A percentile compares a stretch with the other conserved stretches of the same genome.
Conservation (phyloP, 2,329 filamentous ascomycete species). For the Epichloe sibirici region DNA sequence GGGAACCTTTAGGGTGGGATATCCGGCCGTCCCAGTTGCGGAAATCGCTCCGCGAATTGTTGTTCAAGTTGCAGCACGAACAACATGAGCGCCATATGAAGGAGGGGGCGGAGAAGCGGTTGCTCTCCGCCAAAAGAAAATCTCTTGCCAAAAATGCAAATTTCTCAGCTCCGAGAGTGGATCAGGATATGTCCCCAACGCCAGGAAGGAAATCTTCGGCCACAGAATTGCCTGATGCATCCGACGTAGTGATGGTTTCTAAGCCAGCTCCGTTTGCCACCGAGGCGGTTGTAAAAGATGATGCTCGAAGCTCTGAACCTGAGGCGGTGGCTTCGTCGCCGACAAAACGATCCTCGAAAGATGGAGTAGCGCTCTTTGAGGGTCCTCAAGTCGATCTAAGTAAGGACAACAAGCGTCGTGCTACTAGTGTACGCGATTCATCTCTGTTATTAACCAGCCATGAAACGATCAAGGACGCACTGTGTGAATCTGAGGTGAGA, state of each 20-base stretch:
- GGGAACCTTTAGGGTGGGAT: constrained; percentile 36
- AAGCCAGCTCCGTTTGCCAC: neutral
- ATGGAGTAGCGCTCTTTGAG: constrained; percentile 9
- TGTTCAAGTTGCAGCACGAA: constrained; percentile 49
- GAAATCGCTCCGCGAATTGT: constrained; percentile 48
- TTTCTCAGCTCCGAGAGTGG: neutral
- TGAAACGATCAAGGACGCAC: neutral
- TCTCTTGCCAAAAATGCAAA: neutral
- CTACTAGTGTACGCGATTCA: neutral
- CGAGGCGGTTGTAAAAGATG: too few species aligned
- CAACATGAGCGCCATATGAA: constrained; percentile 35
- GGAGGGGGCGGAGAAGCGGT: constrained; percentile 22
- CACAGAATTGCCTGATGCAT: neutral
- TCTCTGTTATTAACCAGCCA: neutral
- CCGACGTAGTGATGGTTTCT: neutral
- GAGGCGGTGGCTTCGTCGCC: neutral
- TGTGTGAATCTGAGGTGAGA: neutral
- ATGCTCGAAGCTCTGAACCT: neutral
- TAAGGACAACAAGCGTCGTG: constrained; percentile 2
- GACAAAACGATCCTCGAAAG: neutral
- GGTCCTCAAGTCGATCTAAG: constrained; percentile 11
- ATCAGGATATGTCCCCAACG: neutral
- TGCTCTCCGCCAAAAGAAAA: constrained; percentile 15
- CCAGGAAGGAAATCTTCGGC: neutral
- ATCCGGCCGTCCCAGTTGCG: constrained; percentile 52